phyloP scores from a whole-genome alignment of 495 filamentous ascomycete species.

The Astrothelium subdiscretum region DNA sequence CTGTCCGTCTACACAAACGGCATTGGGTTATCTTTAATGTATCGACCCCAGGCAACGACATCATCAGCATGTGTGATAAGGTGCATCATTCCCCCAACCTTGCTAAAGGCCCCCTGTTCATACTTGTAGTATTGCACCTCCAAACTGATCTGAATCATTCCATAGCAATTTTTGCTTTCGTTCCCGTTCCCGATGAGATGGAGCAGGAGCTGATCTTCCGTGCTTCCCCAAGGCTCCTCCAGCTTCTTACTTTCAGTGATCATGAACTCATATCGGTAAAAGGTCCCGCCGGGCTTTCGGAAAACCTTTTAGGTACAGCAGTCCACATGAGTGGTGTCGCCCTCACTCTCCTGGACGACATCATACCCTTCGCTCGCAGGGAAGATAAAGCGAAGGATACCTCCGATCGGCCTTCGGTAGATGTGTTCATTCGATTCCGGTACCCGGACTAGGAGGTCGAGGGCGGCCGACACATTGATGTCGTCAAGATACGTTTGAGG shows the following conservation, averaged over 20 bases:
- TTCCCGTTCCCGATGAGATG: not conserved
- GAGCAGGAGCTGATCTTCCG: conserved; percentile 6
- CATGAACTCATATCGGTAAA: conserved; percentile 8
- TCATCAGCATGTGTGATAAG: conserved; percentile 7
- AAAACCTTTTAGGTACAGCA: conserved; percentile 6
- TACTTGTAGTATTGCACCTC: conserved; percentile 10
- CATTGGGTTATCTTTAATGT: conserved; percentile 9
- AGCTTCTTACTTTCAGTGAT: conserved; percentile 4
- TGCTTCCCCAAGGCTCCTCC: not conserved
- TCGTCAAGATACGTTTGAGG: conserved; percentile 12
- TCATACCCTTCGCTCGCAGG: conserved; percentile 8
- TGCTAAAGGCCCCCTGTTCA: conserved; percentile 1
- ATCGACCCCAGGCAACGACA: conserved; percentile 8
- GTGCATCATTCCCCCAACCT: conserved; percentile 9
- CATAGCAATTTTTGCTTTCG: conserved; percentile 8
- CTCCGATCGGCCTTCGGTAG: conserved; percentile 11
- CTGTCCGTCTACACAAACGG: conserved; percentile 8
- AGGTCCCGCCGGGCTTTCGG: conserved; percentile 5
- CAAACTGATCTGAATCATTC: conserved; percentile 11
- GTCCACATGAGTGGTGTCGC: not conserved
- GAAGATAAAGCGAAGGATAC: conserved; percentile 9
- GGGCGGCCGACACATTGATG: conserved; percentile 7
- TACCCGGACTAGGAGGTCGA: conserved; percentile 7
- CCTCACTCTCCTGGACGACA: conserved; percentile 4
- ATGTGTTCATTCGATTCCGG: conserved; percentile 9